Evolutionary conservation across 2,329 filamentous ascomycete genomes (phyloP), one percentile per base, ranked within the genome.

Genomic region (Escovopsis sp.): DNA sequence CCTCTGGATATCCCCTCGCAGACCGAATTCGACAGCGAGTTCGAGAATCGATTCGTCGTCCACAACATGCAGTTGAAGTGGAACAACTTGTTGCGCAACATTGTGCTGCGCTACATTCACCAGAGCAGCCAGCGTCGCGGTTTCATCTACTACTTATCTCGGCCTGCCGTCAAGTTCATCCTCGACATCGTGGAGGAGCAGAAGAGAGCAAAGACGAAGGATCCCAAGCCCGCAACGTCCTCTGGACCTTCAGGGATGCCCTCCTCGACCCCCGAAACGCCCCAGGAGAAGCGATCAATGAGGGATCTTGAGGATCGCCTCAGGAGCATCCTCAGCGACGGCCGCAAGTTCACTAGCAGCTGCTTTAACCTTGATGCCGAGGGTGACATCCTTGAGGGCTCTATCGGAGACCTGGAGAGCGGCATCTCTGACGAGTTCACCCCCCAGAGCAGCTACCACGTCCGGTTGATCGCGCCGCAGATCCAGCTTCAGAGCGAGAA

Each of bases 401-500:
- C 70, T 6, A 75, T 75, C 48, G 74, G 77, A 26, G 73, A 85
- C 52, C 66, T 84, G 18, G 76, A 75, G 4, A 73, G 82, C 33
- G 82, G 88, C 47, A 87, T 98, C 50, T 79, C 87, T 0, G 75
- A 83, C 18, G 88, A 94, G 45, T 98, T 94, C 54, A 81, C 80
- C 11, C 78, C 91, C 1, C 85, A 94, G 55, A 95, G 91, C 58
- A 89, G 83, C 51, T 99, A 95, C 59, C 86, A 96, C 55, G 76
- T 98, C 48, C 84, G 88, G 33, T 74, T 99, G 35, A 95, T 98
- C 53, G 91, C 89, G 6, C 91, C 91, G 12, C 91, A 99, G 59
- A 95, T 99, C 45, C 91, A 99, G 59, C 72, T 99, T 37, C 89
- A 98, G 58, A 96, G 91, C 59, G 91, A 98, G 57, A 96, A 95